Evolutionary conservation across 257 asterid species (phyloP).

Genomic region (Gynochthodes officinalis): DNA sequence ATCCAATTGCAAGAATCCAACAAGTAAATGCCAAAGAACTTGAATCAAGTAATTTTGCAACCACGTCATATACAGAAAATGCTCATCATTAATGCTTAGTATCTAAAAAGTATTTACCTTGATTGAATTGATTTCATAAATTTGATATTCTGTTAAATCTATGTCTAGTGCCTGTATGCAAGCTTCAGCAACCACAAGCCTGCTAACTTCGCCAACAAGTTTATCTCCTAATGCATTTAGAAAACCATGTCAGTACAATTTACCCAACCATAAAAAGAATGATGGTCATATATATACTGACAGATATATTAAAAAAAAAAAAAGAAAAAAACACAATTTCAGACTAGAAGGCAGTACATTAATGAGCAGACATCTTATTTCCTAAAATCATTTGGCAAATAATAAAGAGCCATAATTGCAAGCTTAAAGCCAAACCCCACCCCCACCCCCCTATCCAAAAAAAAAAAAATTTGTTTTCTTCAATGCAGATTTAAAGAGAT

Average conservation of each 20-base stretch:
- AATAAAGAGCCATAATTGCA: neutral
- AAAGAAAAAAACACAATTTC: neutral
- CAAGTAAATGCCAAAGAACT: neutral
- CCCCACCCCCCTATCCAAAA: too few relatives aligned
- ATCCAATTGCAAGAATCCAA: neutral
- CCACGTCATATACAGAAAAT: neutral
- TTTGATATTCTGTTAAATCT: conserved; percentile 69
- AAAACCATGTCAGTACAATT: conserved; percentile 4
- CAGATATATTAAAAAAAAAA: neutral
- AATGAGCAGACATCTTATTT: neutral
- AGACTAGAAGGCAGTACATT: neutral
- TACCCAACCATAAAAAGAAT: neutral
- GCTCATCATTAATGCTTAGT: neutral
- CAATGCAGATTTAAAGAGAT: too few relatives aligned
- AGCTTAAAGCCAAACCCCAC: too few relatives aligned
- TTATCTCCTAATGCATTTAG: conserved; percentile 57
- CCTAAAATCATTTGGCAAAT: neutral
- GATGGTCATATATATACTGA: neutral
- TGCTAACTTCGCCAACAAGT: conserved; percentile 90
- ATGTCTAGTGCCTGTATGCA: conserved; percentile 88
- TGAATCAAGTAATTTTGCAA: too few relatives aligned
- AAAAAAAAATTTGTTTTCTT: too few relatives aligned
- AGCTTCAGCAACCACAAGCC: conserved; percentile 96
- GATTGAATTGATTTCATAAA: conserved; percentile 82
- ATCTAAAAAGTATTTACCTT: conserved; percentile 38